Conservation (phyloP, 1,284 basidiomycete genomes). For the Ganoderma lingzhi region DNA sequence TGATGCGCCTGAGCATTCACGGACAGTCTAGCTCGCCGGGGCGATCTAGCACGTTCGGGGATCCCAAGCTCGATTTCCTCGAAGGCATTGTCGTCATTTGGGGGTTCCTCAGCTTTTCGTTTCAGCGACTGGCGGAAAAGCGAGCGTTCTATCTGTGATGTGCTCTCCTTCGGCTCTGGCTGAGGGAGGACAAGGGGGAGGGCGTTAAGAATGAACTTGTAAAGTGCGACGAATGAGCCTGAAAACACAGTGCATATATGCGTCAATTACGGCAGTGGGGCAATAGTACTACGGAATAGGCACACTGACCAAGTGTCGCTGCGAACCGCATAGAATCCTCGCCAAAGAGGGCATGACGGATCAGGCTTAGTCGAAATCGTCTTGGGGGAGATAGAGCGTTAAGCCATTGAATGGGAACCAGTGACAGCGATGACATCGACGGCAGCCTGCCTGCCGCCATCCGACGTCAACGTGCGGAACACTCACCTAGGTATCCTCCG, state of each 20-base stretch:
- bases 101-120: slow-evolving; percentile 21
- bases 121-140: slow-evolving; percentile 41
- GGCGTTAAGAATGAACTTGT: slow-evolving; percentile 85
- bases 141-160: slow-evolving; percentile 43
- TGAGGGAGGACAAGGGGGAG: slow-evolving; percentile 81
- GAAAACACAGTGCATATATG: background rate
- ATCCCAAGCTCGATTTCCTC: slow-evolving; percentile 31
- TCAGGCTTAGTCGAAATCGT: slow-evolving; percentile 56
- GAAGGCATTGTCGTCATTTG: slow-evolving; percentile 34
- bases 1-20: slow-evolving; percentile 69
- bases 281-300: background rate
- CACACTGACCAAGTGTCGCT: slow-evolving; percentile 78
- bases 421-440: background rate
- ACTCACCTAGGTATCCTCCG: slow-evolving; percentile 68
- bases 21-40: slow-evolving; percentile 61
- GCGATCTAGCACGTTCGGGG: slow-evolving; percentile 28
- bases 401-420: background rate
- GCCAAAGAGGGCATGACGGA: slow-evolving; percentile 84
- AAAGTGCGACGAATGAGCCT: slow-evolving; percentile 84
- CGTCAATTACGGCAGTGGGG: slow-evolving; percentile 5
- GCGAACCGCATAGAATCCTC: slow-evolving; percentile 83
- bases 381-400: slow-evolving; percentile 9
- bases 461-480: background rate
- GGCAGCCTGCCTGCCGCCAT: background rate
- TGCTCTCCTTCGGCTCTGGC: slow-evolving; percentile 40